Evolutionary conservation across 345 rosid genomes (phyloP), one percentile per base, ranked within the genome.

Genomic region (Luvunga scandens): DNA sequence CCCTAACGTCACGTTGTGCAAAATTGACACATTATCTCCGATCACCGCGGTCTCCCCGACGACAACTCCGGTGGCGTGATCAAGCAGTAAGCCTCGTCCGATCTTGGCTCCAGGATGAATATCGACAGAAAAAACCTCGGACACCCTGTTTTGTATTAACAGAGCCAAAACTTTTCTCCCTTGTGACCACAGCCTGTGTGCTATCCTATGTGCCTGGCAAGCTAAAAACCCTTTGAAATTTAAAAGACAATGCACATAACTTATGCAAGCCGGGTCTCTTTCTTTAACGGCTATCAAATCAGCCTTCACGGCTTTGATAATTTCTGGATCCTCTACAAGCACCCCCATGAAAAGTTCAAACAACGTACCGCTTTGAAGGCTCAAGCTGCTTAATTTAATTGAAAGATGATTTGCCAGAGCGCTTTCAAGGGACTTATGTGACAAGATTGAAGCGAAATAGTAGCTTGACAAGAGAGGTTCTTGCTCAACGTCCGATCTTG

Each of bases 41-140:
- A 95, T 89, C 67, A 93, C 97, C 1, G 99, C 98, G 1, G 99
- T 95, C 83, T 95, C 99, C 22, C 99, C 98, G 6, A 92, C 87
- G 5, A 95, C 92, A 2, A 95, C 81, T 9, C 97, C 97, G 0
- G 98, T 93, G 0, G 98, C 98, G 50, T 95, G 98, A 63, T 95
- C 98, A 2, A 95, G 85, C 75, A 96, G 80, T 19, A 96, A 83
- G 79, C 97, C 98, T 1, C 79, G 72, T 33, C 98, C 98, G 6
- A 96, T 89, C 77, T 78, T 85, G 3, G 98, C 98, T 1, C 99
- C 99, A 1, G 98, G 99, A 84, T 96, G 99, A 60, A 96, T 92
- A 78, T 96, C 98, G 21, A 92, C 96, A 0, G 90, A 90, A n/a
- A 92, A 93, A 45, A 90, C 89, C 60, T 91, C 97, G 0, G 93